Evolutionary conservation across 306 rosid species (phyloP), one percentile per base, ranked within the genome.

Genomic region (Inga laurina): DNA sequence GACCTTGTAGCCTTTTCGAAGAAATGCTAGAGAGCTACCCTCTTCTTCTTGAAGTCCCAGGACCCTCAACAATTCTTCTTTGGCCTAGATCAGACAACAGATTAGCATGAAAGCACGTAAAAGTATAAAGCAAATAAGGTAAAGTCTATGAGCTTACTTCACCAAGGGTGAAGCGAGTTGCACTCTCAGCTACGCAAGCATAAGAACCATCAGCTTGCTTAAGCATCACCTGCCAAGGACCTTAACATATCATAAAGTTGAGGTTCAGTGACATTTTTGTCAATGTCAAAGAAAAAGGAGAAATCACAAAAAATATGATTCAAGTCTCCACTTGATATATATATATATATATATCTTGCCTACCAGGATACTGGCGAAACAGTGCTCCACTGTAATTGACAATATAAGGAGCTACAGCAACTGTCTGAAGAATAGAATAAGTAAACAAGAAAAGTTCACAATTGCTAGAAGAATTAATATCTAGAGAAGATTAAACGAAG

Each of bases 221-320:
- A 86, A 96, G 94, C 99, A 96, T 96, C 82, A 93, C 99, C 84
- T 92, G 98, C 99, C 99, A 96, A 65, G 99, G 98, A 79, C 99
- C 99, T 92, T 90, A 61, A 85, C 44, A 74, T 72, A 70, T 49
- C 67, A 78, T 46, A 76, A 82, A 70, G 81, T 49, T 76, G 15
- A 75, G 78, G 43, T 52, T 18, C 78, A 52, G 19, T 32, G 11
- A 19, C 24, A 32, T 9, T 74, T 74, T 32, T 32, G 9, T 34
- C 45, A 32, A 49, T 19, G 46, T 74, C 66, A 19, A 52, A 74
- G 77, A 48, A 32, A 48, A 18, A 8, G 48, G 34, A 74, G 32
- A 32, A 4, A 46, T 18, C 46, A 34, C 10, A 14, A 74, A 74
- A 8, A 32, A 32, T 74, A 49, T 3, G 64, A 73, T 73, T 10